A percentile compares a stretch with the other conserved stretches of the same genome.
Conservation (phyloP, 257 asterid species). For the Fraxinus pennsylvanica region DNA sequence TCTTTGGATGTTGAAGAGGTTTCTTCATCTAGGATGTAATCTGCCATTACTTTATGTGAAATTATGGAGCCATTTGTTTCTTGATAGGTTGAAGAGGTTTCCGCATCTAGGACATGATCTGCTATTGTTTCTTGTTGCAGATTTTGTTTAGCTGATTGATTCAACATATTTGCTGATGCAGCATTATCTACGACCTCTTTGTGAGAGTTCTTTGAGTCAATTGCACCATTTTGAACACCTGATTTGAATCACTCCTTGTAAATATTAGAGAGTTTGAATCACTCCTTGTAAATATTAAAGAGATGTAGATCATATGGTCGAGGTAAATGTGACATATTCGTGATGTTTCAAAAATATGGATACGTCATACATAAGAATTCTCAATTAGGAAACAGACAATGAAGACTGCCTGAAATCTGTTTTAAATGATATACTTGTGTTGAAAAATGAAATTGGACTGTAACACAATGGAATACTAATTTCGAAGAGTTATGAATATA, state of each 20-base stretch:
- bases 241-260: slow-evolving; percentile 26
- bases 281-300: slow-evolving; percentile 35
- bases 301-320: not conserved
- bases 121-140: slow-evolving; percentile 17
- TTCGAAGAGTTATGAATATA: not conserved
- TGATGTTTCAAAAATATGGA: not conserved
- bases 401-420: not conserved
- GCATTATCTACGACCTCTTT: slow-evolving; percentile 28
- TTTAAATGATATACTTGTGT: no score
- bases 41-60: slow-evolving; percentile 18
- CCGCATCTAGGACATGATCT: not conserved
- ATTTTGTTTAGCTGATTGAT: slow-evolving; percentile 30
- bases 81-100: not conserved
- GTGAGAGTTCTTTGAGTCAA: slow-evolving; percentile 22
- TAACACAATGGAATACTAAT: not conserved
- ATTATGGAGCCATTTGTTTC: slow-evolving; percentile 23
- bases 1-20: slow-evolving; percentile 20
- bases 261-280: no score
- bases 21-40: slow-evolving; percentile 26
- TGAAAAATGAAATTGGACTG: not conserved
- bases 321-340: not conserved
- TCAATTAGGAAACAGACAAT: not conserved
- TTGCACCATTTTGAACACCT: slow-evolving; percentile 25
- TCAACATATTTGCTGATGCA: slow-evolving; percentile 19
- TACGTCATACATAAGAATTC: not conserved